Conservation (phyloP, 2,329 filamentous ascomycete species). For the Microsporum ferrugineum region DNA sequence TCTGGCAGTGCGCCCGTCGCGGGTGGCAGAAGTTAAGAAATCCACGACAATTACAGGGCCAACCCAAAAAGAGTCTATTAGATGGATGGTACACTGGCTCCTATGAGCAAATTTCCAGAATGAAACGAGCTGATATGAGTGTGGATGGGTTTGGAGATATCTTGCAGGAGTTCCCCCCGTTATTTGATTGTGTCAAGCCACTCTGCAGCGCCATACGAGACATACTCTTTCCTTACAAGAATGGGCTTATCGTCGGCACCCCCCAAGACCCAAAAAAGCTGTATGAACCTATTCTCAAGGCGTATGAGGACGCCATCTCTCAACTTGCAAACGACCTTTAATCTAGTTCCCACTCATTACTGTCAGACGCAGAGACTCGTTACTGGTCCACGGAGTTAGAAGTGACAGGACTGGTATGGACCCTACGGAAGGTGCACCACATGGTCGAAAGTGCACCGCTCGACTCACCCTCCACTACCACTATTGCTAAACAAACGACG, state of each 20-base stretch:
- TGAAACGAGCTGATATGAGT: slow-evolving; percentile 15
- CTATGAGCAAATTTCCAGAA: slow-evolving; percentile 18
- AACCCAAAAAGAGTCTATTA: slow-evolving; percentile 9
- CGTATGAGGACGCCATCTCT: slow-evolving; percentile 13
- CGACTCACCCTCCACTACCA: too few relatives aligned
- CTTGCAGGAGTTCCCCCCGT: slow-evolving; percentile 17
- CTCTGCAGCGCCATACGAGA: slow-evolving; percentile 17
- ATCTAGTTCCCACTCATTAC: too few relatives aligned
- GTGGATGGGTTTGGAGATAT: slow-evolving; percentile 17
- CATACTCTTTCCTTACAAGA: slow-evolving; percentile 14
- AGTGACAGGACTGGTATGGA: too few relatives aligned
- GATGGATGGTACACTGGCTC: slow-evolving; percentile 19
- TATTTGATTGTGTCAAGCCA: slow-evolving; percentile 19
- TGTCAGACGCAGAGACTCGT: too few relatives aligned
- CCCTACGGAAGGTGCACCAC: too few relatives aligned
- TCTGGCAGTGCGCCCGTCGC: slow-evolving; percentile 15
- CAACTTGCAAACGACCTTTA: background rate
- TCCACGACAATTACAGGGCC: background rate
- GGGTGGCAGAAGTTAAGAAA: background rate
- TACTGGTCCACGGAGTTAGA: too few relatives aligned
- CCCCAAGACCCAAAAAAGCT: slow-evolving; percentile 12
- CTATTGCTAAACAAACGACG: too few relatives aligned
- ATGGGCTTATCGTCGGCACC: slow-evolving; percentile 11
- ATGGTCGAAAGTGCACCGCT: too few relatives aligned
- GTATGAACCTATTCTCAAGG: slow-evolving; percentile 16